These are phyloP conservation scores for Psophocarpus tetragonolobus DNA, from an alignment of 306 rosid species.

Conservation along the genomic window DNA sequence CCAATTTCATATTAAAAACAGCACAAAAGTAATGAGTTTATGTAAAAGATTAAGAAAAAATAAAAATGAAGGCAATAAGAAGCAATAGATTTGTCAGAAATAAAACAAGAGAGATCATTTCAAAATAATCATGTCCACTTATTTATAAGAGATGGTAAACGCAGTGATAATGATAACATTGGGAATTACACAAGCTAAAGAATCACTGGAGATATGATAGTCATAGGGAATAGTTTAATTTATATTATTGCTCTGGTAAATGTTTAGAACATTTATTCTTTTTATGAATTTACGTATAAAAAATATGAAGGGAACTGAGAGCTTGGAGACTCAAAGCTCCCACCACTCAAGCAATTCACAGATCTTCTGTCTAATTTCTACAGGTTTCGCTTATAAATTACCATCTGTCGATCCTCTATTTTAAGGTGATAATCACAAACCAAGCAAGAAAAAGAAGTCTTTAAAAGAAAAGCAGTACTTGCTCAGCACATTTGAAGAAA, in stretches of 20 bases:
- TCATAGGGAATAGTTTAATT: neutral
- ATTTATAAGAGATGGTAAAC: neutral
- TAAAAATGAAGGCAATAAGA: slow-evolving; percentile 15
- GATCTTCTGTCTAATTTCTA: slow-evolving; percentile 1
- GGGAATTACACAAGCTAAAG: neutral
- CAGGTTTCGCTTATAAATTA: neutral
- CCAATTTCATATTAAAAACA: neutral
- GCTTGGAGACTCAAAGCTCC: no score
- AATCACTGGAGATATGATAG: neutral
- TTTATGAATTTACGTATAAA: neutral
- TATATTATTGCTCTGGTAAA: neutral
- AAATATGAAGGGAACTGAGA: neutral
- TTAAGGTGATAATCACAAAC: neutral
- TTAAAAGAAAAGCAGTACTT: neutral
- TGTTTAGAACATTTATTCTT: neutral
- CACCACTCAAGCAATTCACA: neutral
- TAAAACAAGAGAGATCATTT: slow-evolving; percentile 4
- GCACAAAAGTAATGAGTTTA: neutral
- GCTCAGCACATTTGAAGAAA: neutral
- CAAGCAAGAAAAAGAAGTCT: neutral
- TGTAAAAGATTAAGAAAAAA: slow-evolving; percentile 14
- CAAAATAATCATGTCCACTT: slow-evolving; percentile 1
- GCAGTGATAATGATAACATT: neutral
- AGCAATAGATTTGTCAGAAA: slow-evolving; percentile 16
- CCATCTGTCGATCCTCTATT: neutral